Evolutionary conservation across 2,329 filamentous ascomycete genomes (phyloP).

Genomic region (Nannizzia gypsea): DNA sequence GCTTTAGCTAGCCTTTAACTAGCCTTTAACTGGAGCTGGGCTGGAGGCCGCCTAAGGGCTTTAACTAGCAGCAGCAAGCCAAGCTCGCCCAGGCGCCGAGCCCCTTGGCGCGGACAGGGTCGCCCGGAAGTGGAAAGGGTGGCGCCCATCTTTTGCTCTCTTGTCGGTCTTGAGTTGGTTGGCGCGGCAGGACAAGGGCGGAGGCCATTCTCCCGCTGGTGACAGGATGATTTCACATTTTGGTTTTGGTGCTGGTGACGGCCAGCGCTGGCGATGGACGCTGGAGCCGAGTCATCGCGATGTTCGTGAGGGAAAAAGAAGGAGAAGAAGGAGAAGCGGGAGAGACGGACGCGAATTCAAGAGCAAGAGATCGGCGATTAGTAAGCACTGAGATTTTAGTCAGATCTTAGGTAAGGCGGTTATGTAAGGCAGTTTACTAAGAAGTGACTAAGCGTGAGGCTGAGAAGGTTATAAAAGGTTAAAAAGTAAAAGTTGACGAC

Average conservation of each 20-base stretch:
- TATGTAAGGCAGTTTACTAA: no score
- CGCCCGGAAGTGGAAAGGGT: background rate
- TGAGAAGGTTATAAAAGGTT: no score
- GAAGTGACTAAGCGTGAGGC: no score
- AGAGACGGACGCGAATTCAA: background rate
- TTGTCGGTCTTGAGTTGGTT: background rate
- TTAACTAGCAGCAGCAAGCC: background rate
- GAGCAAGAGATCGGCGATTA: background rate
- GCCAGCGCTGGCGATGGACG: background rate
- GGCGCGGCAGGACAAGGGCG: background rate
- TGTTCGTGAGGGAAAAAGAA: background rate
- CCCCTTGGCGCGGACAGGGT: background rate
- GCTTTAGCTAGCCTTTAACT: background rate
- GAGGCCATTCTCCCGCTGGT: background rate
- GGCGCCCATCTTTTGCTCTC: constrained; percentile 2
- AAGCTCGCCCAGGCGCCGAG: constrained; percentile 1
- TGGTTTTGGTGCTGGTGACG: background rate
- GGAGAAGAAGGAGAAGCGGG: background rate
- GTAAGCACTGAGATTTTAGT: background rate
- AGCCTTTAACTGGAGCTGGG: background rate
- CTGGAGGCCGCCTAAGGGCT: background rate
- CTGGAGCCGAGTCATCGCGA: no score
- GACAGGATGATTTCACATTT: no score
- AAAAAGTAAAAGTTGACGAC: no score
- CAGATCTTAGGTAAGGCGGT: no score